phyloP scores from a whole-genome alignment of 2,329 filamentous ascomycete genomes.

The Sporothrix luriei region DNA sequence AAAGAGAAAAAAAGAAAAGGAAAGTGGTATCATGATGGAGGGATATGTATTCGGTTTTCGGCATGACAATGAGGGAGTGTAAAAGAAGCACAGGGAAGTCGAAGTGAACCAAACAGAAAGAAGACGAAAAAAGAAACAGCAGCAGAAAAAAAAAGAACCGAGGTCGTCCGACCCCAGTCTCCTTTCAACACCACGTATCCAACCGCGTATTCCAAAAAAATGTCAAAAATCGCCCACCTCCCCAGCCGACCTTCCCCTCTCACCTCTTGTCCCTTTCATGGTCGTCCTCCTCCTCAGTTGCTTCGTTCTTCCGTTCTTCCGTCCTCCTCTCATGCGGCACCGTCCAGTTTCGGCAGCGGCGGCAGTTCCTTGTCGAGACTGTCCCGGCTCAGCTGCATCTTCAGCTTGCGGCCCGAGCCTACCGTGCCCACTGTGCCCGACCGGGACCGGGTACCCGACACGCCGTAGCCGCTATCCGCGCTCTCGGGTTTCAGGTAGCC shows the following conservation, averaged over 20 bases:
- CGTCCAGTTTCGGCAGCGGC: conserved; percentile 51
- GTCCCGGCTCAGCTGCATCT: conserved; percentile 53
- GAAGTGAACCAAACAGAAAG: conserved; percentile 5
- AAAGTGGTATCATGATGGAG: conserved; percentile 39
- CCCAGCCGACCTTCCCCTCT: conserved; percentile 37
- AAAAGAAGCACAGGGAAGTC: neutral
- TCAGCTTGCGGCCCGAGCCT: conserved; percentile 41
- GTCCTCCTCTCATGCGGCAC: conserved; percentile 3
- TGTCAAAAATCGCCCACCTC: neutral
- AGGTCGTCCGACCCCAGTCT: neutral
- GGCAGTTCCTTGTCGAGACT: conserved; percentile 64
- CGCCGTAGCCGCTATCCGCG: conserved; percentile 53
- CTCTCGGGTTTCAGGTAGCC: conserved; percentile 49
- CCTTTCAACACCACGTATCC: conserved; percentile 21
- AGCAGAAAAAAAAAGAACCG: too few relatives aligned
- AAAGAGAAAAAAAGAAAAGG: conserved; percentile 9
- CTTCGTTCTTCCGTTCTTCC: neutral
- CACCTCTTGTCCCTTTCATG: conserved; percentile 41
- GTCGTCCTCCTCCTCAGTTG: too few relatives aligned
- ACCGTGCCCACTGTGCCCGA: conserved; percentile 34
- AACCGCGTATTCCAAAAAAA: conserved; percentile 30
- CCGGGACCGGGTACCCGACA: conserved; percentile 39
- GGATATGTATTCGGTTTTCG: conserved; percentile 28
- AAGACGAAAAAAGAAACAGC: neutral
- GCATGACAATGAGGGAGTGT: conserved; percentile 30